Evolutionary conservation across 78 protist genomes (phyloP), one percentile per base, ranked within the genome.

Genomic region (Dictyostelium intermedium): DNA sequence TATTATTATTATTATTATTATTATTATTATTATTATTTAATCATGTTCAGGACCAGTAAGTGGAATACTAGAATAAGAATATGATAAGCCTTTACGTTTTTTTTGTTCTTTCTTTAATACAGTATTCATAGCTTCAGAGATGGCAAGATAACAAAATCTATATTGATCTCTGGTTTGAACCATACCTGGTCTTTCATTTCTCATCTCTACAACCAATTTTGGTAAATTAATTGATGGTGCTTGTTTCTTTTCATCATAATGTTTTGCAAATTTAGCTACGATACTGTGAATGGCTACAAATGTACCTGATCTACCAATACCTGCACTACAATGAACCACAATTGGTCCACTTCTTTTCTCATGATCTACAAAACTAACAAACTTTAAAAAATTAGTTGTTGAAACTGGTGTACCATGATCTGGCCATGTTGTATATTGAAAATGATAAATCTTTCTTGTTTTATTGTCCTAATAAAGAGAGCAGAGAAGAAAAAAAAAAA

Each of bases 361-460:
- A 53, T 87, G 61, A 20, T 94, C 96, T 25, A 94, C 96, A 43
- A 63, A 79, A 25, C 78, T 60, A 20, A 85, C 73, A 56, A 94
- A 83, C 27, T 82, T 84, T 84, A 94, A 76, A 84, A 94, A 94
- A 3, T 45, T 72, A 30, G 87, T 86, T 11, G 83, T 92, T 27
- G 96, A 84, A 63, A 78, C 85, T 56, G 93, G 91, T 50, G 87
- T 60, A 11, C 93, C 97, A 60, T 96, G 96, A 76, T 96, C 97
- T 39, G 96, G 97, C 97, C 97, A 96, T 23, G 97, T 63, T 27
- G 84, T 85, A 45, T 81, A 86, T 70, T 96, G 97, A 61, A 91
- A 86, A 83, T 96, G 97, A 7, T 53, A 32, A 16, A 96, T 66
- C 43, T 13, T 45, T 72, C 83, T 53, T 5, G n/a, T 39, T 85